Evolutionary conservation across 177 flowering plant genomes (phyloP).

Genomic region (Vitis hybrid): DNA sequence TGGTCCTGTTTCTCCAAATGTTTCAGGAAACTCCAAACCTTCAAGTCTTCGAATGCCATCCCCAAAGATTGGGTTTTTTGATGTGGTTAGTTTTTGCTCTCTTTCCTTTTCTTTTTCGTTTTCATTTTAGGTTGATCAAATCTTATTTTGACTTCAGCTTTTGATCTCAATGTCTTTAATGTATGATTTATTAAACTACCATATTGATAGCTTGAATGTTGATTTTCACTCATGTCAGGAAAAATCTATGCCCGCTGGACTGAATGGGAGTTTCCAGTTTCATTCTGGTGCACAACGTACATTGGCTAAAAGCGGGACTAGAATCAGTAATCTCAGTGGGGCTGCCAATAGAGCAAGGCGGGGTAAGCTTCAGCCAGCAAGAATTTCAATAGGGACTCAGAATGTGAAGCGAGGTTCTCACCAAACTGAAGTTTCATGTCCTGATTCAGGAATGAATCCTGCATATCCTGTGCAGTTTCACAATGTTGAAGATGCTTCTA

Average conservation of each 20-base stretch:
- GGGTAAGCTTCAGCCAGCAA: slow-evolving; percentile 16
- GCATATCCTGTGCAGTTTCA: not conserved
- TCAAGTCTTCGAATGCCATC: slow-evolving; percentile 45
- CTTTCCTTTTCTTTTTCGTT: not conserved
- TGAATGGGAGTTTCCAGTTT: slow-evolving; percentile 15
- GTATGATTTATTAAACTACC: not conserved
- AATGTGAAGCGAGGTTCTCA: slow-evolving; percentile 2
- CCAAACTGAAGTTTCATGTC: not conserved
- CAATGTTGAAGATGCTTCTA: slow-evolving; percentile 4
- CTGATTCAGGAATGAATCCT: not conserved
- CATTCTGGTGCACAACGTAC: slow-evolving; percentile 8
- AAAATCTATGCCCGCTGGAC: slow-evolving; percentile 9
- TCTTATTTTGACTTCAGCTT: slow-evolving; percentile 1
- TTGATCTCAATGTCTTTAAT: not conserved
- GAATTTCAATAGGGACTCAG: not conserved
- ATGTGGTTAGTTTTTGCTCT: slow-evolving; percentile 31
- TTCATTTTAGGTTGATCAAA: not conserved
- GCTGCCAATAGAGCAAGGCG: slow-evolving; percentile 12
- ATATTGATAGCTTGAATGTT: not conserved
- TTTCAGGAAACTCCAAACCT: slow-evolving; percentile 18
- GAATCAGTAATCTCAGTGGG: not conserved
- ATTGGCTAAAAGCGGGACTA: slow-evolving; percentile 10
- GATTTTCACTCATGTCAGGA: slow-evolving; percentile 17
- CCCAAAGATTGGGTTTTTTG: slow-evolving; percentile 47
- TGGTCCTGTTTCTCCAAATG: slow-evolving; percentile 7